These are phyloP conservation scores for Biscogniauxia marginata DNA, from an alignment of 2,329 filamentous ascomycete genomes.

Conservation along the genomic window DNA sequence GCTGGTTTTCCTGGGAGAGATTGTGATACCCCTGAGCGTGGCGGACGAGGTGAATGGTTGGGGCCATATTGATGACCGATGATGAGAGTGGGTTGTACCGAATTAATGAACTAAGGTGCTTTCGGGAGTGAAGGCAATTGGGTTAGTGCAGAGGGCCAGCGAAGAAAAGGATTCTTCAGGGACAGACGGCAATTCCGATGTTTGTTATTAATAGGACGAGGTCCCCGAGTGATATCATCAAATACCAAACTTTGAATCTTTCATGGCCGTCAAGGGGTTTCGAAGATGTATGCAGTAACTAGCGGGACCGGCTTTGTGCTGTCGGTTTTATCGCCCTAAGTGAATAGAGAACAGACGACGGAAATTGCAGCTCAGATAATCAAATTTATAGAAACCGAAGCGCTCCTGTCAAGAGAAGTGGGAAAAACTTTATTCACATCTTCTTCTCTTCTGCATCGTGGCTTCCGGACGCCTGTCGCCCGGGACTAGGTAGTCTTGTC, in stretches of 20 bases:
- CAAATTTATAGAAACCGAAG: too few species aligned
- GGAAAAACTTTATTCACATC: background rate
- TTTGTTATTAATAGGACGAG: too few species aligned
- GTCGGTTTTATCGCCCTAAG: too few species aligned
- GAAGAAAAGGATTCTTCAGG: background rate
- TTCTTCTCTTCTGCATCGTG: background rate
- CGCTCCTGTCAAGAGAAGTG: background rate
- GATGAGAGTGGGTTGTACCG: background rate
- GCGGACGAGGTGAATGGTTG: constrained; percentile 66
- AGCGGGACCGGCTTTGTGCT: too few species aligned
- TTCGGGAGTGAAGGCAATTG: background rate
- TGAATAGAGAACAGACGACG: too few species aligned
- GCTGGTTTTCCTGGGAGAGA: constrained; percentile 65
- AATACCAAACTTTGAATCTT: too few species aligned
- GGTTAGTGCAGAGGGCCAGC: too few species aligned
- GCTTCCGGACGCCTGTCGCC: background rate
- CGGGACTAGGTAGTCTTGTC: background rate
- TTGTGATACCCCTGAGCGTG: constrained; percentile 84
- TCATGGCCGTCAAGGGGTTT: too few species aligned
- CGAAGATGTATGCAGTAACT: too few species aligned
- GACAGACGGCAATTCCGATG: background rate
- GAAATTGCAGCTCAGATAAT: too few species aligned
- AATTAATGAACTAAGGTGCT: background rate
- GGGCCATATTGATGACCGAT: constrained; percentile 40
- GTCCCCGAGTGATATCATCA: too few species aligned